Percentiles rank a stretch among this genome's conserved stretches.
These are phyloP conservation scores for Mayamaea pseudoterrestris DNA, from an alignment of 108 stramenopile species.

Conservation along the genomic window DNA sequence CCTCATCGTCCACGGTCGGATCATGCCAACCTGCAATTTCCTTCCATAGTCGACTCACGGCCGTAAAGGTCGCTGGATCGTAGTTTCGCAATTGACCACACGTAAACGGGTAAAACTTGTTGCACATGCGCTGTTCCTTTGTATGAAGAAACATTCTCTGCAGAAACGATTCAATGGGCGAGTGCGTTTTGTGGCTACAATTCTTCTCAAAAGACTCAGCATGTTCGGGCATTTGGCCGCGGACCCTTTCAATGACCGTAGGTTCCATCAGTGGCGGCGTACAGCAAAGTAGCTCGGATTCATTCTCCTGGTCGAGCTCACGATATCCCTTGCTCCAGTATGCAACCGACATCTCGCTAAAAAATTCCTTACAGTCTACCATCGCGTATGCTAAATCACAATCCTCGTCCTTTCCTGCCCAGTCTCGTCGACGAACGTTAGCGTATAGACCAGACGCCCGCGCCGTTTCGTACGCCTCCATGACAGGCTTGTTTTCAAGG, in stretches of 20 bases:
- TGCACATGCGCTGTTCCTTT: constrained; percentile 60
- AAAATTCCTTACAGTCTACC: constrained; percentile 74
- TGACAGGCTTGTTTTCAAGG: constrained; percentile 32
- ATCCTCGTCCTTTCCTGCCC: constrained; percentile 50
- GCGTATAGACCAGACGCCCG: constrained; percentile 38
- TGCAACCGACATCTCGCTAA: constrained; percentile 73
- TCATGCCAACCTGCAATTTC: constrained; percentile 57
- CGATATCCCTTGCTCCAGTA: constrained; percentile 50
- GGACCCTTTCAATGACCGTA: constrained; percentile 27
- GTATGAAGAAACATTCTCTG: no score
- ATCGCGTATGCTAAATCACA: constrained; percentile 60
- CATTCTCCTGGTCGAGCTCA: constrained; percentile 30
- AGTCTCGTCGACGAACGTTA: constrained; percentile 53
- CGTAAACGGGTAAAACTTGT: constrained; percentile 82
- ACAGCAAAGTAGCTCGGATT: constrained; percentile 24
- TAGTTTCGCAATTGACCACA: constrained; percentile 51
- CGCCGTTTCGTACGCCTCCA: constrained; percentile 22
- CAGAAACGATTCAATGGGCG: no score
- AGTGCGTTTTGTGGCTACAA: no score
- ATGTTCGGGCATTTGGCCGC: background rate
- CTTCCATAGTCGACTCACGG: constrained; percentile 46
- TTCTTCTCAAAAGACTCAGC: no score
- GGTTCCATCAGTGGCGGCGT: constrained; percentile 63
- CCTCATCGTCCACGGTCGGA: constrained; percentile 6
- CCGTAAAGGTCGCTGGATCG: constrained; percentile 42